Percentiles rank a stretch among this genome's conserved stretches.
These are phyloP conservation scores for Xylaria sp. DNA, from an alignment of 2,329 filamentous ascomycete genomes.

Conservation along the genomic window DNA sequence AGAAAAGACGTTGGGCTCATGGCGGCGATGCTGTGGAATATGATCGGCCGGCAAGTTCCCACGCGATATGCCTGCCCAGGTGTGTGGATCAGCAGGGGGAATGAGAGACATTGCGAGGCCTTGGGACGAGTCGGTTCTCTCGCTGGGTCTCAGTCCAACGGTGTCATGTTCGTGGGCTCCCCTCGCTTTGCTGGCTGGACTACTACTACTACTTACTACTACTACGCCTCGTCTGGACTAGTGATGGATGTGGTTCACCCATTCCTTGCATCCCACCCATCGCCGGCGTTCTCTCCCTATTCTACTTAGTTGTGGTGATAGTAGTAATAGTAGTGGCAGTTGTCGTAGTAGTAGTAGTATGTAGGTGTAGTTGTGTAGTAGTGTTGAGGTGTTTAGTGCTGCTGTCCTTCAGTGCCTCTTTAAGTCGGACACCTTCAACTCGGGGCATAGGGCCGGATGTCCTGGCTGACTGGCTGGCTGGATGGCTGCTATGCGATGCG, in stretches of 20 bases:
- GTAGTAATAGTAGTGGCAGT: background rate
- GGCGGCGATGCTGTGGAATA: slow-evolving; percentile 31
- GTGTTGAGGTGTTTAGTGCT: slow-evolving; percentile 26
- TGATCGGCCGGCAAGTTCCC: slow-evolving; percentile 34
- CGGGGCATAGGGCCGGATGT: slow-evolving; percentile 22
- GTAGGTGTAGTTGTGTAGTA: background rate
- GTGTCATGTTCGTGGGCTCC: slow-evolving; percentile 16
- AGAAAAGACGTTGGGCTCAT: slow-evolving; percentile 35
- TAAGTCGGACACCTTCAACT: slow-evolving; percentile 16
- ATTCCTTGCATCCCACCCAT: slow-evolving; percentile 14
- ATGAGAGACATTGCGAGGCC: slow-evolving; percentile 11
- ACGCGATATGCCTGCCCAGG: slow-evolving; percentile 33
- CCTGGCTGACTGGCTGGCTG: slow-evolving; percentile 8
- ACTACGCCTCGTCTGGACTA: too few species aligned
- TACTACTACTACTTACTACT: background rate
- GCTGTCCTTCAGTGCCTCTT: slow-evolving; percentile 28
- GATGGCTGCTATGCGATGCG: background rate
- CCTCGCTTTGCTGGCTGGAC: slow-evolving; percentile 35
- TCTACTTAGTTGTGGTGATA: too few species aligned
- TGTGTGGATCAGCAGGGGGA: slow-evolving; percentile 32
- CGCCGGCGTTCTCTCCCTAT: background rate
- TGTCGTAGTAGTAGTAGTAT: background rate
- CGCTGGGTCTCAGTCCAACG: slow-evolving; percentile 13
- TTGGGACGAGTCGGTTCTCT: slow-evolving; percentile 17
- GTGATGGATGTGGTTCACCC: slow-evolving; percentile 22